Evolutionary conservation across 176 grass and related monocot species (phyloP), one percentile per base, ranked within the genome.

Genomic region (Raddia distichophylla): DNA sequence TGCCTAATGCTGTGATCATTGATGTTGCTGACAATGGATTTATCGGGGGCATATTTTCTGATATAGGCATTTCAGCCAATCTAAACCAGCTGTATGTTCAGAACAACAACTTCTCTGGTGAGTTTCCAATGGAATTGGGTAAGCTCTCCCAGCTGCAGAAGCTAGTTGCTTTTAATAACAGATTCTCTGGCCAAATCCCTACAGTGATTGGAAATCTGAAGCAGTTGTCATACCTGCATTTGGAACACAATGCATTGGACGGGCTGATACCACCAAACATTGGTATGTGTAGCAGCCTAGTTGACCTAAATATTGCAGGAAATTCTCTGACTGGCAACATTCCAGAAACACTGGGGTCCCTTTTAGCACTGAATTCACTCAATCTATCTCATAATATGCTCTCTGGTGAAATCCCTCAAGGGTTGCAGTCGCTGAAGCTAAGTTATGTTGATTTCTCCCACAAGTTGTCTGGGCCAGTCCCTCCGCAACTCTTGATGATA

Each of bases 1-100:
- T 99, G 20, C 96, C 96, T 86, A 73, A 87, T 93, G 96, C 84
- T 67, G 88, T 91, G 13, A 95, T 99, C 22, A 95, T 99, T 84
- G 93, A 99, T 79, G 82, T 99, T 16, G 86, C 91, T 7, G 73
- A 95, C 78, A 99, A 99, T 63, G 61, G 54, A 56, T 95, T 99
- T 86, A 13, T 35, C 48, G 93, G 96, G 43, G 57, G 63, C 6
- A 90, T 99, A 84, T 90, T 89, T 90, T 90, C 90, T 74, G 82
- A 95, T 52, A 90, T 99, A 89, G 75, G 66, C 17, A 57, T 90
- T 89, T 93, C 96, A 64, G 67, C 18, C 35, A 88, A 74, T 64
- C 72, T 99, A 59, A 99, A 81, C 73, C 93, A 93, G 85, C 79
- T 99, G 18, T 95, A 91, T 86, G 69, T 99, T 86, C 96, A 99